Percentiles rank a stretch among this genome's conserved stretches.
These are phyloP conservation scores for Parastagonospora nodorum DNA, from an alignment of 2,329 filamentous ascomycete species.

Conservation along the genomic window DNA sequence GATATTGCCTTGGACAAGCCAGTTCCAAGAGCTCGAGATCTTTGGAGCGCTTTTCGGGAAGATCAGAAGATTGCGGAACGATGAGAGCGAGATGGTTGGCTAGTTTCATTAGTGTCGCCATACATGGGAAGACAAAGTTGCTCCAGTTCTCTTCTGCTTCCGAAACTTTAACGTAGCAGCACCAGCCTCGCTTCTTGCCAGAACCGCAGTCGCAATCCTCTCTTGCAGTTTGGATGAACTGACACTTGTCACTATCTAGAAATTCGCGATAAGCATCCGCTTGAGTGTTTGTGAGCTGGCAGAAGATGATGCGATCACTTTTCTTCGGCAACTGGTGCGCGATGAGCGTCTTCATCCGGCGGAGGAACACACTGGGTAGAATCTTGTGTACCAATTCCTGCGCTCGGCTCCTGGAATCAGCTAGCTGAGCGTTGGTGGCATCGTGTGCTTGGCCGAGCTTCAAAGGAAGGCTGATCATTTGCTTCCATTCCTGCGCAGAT, in stretches of 20 bases:
- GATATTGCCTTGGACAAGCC: conserved; percentile 77
- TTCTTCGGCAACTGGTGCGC: conserved; percentile 93
- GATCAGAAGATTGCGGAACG: conserved; percentile 70
- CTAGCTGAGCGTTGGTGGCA: conserved; percentile 81
- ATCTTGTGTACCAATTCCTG: conserved; percentile 85
- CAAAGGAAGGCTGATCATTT: conserved; percentile 76
- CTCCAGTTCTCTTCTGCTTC: conserved; percentile 68
- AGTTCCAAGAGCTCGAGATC: conserved; percentile 75
- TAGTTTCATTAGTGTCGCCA: conserved; percentile 82
- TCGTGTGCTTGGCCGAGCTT: conserved; percentile 91
- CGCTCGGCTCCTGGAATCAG: conserved; percentile 78
- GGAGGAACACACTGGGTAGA: conserved; percentile 85
- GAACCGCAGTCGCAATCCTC: conserved; percentile 73
- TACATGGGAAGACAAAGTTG: conserved; percentile 80
- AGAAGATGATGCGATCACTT: conserved; percentile 92
- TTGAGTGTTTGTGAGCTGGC: conserved; percentile 83
- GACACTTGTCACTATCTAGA: conserved; percentile 72
- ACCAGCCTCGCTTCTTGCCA: conserved; percentile 77
- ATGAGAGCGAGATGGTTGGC: conserved; percentile 91
- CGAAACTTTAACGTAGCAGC: conserved; percentile 68
- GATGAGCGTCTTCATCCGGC: conserved; percentile 91
- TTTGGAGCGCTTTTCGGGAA: conserved; percentile 74
- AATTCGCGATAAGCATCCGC: conserved; percentile 82
- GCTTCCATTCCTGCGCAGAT: conserved; percentile 75
- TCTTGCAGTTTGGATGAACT: conserved; percentile 69